A percentile compares a stretch with the other conserved stretches of the same genome.
Conservation (phyloP, 352 stramenopile genomes). For the Phytophthora cactorum region DNA sequence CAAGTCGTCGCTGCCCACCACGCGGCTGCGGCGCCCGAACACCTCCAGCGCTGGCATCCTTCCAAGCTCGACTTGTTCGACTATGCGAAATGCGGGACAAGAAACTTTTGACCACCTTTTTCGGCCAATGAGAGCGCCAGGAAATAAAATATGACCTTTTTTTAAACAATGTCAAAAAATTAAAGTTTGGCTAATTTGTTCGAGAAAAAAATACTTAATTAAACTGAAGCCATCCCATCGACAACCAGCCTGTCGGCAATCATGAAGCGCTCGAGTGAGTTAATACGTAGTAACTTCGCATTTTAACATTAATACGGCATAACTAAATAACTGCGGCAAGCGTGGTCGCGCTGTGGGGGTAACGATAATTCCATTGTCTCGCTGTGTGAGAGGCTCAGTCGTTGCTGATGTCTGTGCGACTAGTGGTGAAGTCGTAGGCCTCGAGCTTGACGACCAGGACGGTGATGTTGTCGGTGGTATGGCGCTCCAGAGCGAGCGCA, state of each 20-base stretch:
- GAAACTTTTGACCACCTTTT: slow-evolving; percentile 6
- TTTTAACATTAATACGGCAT: slow-evolving; percentile 31
- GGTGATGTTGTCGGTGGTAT: slow-evolving; percentile 82
- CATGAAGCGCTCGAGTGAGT: too few species aligned
- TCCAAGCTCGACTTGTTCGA: not conserved
- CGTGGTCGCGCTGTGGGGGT: not conserved
- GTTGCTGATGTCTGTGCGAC: slow-evolving; percentile 32
- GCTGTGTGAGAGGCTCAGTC: slow-evolving; percentile 12
- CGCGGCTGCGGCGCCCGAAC: slow-evolving; percentile 80
- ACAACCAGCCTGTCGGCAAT: too few species aligned
- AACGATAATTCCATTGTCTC: slow-evolving; percentile 16
- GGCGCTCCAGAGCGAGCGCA: slow-evolving; percentile 55
- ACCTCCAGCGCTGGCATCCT: slow-evolving; percentile 84
- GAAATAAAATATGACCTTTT: not conserved
- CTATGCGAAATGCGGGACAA: slow-evolving; percentile 30
- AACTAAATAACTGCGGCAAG: slow-evolving; percentile 36
- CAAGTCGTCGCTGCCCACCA: slow-evolving; percentile 87
- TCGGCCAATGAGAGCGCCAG: not conserved
- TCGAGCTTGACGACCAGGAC: slow-evolving; percentile 76
- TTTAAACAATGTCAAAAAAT: not conserved
- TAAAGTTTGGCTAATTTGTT: too few species aligned
- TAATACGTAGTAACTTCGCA: slow-evolving; percentile 21
- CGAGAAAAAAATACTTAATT: too few species aligned
- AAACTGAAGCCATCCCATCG: too few species aligned
- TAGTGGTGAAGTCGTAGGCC: slow-evolving; percentile 48